A percentile compares a stretch with the other conserved stretches of the same genome.
Evolutionary conservation across 768 basidiomycete species (phyloP).

Genomic region (Pleurotus citrinopileatus): DNA sequence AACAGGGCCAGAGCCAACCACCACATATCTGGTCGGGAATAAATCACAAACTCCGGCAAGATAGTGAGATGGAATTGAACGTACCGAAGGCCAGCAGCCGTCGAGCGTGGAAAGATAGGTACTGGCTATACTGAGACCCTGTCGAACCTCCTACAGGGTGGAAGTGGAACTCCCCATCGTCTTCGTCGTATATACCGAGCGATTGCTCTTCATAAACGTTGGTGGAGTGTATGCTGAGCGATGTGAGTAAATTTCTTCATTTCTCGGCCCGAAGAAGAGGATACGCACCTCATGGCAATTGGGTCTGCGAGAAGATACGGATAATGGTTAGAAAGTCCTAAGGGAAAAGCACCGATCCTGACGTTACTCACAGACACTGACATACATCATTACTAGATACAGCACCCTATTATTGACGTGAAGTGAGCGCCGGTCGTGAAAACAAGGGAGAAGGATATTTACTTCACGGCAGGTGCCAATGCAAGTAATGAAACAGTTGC

Average conservation of each 20-base stretch:
- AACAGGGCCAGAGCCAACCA: slow-evolving; percentile 7
- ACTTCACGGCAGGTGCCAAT: slow-evolving; percentile 89
- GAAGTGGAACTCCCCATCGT: slow-evolving; percentile 4
- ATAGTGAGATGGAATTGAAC: neutral
- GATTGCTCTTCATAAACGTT: slow-evolving; percentile 52
- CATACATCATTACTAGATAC: slow-evolving; percentile 9
- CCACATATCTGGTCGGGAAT: slow-evolving; percentile 9
- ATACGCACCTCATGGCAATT: slow-evolving; percentile 3
- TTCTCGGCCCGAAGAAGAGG: too few species aligned
- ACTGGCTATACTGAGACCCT: neutral
- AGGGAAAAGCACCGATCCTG: neutral
- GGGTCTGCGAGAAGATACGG: neutral
- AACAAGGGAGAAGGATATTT: slow-evolving; percentile 21
- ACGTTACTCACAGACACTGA: slow-evolving; percentile 6
- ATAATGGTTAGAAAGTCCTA: too few species aligned
- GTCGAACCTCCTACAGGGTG: neutral
- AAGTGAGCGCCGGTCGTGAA: neutral
- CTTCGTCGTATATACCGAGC: slow-evolving; percentile 6
- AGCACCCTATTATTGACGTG: neutral
- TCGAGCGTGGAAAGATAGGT: neutral
- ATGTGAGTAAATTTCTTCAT: neutral
- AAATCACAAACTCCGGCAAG: neutral
- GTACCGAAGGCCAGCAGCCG: neutral
- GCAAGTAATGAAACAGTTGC: slow-evolving; percentile 62
- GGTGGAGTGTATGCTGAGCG: slow-evolving; percentile 74